phyloP scores from a whole-genome alignment of 192 early-diverging fungal species.

The Entomortierella beljakovae region DNA sequence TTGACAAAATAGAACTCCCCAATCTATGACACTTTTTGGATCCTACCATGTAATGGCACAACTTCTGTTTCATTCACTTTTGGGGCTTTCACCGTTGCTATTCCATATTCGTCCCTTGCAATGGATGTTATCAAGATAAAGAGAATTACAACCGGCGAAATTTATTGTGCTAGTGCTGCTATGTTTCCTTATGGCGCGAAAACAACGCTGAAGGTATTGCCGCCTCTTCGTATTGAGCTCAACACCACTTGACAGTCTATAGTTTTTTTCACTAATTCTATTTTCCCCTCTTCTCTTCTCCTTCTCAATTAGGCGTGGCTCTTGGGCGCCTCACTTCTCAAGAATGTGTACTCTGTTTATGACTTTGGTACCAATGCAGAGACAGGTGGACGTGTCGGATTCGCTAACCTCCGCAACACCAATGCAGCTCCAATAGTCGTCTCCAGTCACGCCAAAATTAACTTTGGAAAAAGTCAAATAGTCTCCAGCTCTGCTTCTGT shows the following conservation, averaged over 20 bases:
- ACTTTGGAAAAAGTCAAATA: no score
- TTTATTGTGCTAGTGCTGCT: constrained; percentile 44
- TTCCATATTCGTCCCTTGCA: constrained; percentile 42
- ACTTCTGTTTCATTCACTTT: constrained; percentile 33
- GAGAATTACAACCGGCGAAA: background rate
- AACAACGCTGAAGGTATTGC: constrained; percentile 2
- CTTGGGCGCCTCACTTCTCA: constrained; percentile 62
- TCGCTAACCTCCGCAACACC: constrained; percentile 48
- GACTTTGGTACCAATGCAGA: constrained; percentile 55
- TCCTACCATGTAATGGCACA: constrained; percentile 53
- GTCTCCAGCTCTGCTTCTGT: no score
- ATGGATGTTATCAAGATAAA: constrained; percentile 36
- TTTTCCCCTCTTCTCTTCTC: no score
- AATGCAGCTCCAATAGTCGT: background rate
- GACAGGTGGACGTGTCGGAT: constrained; percentile 53
- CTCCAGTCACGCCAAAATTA: background rate
- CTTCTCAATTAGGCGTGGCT: constrained; percentile 55
- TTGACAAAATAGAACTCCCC: background rate
- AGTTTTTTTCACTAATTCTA: background rate
- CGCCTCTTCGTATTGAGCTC: background rate
- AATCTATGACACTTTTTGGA: constrained; percentile 20
- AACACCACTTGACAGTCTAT: background rate
- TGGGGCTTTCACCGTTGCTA: constrained; percentile 15
- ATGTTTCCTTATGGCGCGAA: constrained; percentile 20
- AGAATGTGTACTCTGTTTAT: constrained; percentile 62